These are phyloP conservation scores for Liquidambar formosana DNA, from an alignment of 164 flowering plant genomes.

Conservation along the genomic window DNA sequence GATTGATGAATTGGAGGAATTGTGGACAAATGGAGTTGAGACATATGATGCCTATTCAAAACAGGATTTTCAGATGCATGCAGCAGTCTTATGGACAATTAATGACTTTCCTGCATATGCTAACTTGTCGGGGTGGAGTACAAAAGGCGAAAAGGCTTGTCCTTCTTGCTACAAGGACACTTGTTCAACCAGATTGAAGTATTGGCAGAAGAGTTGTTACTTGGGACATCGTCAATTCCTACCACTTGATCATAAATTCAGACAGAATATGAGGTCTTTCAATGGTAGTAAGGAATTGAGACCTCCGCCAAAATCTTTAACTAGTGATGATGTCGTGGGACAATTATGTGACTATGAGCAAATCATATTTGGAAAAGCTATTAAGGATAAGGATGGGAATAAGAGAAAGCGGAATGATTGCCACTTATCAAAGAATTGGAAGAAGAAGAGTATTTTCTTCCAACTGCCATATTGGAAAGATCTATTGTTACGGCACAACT, in stretches of 20 bases:
- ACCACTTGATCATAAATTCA: background rate
- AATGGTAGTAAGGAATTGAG: background rate
- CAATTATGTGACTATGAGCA: background rate
- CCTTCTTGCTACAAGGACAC: conserved; percentile 15
- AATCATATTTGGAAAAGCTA: background rate
- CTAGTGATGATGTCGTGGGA: background rate
- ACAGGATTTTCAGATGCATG: conserved; percentile 9
- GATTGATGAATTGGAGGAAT: conserved; percentile 16
- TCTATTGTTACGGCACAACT: conserved; percentile 9
- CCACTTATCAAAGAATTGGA: background rate
- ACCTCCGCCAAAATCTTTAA: background rate
- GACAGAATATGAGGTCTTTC: background rate
- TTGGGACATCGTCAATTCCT: conserved; percentile 22
- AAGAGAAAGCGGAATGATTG: background rate
- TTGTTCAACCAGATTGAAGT: background rate
- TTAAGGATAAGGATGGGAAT: background rate
- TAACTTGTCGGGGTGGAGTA: conserved; percentile 18
- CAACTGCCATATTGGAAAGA: conserved; percentile 15
- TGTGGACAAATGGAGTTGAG: background rate
- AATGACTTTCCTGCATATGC: conserved; percentile 20
- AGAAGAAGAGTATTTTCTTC: conserved; percentile 15
- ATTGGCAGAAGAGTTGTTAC: conserved; percentile 7
- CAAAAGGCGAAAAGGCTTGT: conserved; percentile 13
- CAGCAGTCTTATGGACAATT: conserved; percentile 23
- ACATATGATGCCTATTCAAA: conserved; percentile 18